phyloP scores from a whole-genome alignment of 2,329 filamentous ascomycete species.

The Arthrobotrys pseudoclavata region DNA sequence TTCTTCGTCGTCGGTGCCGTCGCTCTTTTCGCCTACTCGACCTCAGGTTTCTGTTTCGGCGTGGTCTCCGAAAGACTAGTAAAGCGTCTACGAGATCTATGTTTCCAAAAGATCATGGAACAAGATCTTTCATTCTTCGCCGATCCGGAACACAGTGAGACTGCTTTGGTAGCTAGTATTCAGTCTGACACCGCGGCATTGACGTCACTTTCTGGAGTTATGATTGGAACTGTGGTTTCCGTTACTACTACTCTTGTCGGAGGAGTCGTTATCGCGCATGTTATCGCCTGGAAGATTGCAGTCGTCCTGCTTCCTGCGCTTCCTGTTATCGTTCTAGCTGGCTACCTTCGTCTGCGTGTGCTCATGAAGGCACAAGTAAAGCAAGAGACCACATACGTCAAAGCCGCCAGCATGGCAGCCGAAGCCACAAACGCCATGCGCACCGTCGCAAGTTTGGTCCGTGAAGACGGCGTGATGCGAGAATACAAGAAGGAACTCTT shows the following conservation, averaged over 20 bases:
- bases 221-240: conserved; percentile 70
- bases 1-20: conserved; percentile 72
- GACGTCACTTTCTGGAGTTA: conserved; percentile 69
- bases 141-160: conserved; percentile 67
- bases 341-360: conserved; percentile 69
- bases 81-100: conserved; percentile 67
- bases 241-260: conserved; percentile 69
- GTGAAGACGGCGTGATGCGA: conserved; percentile 70
- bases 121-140: conserved; percentile 67
- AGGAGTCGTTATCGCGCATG: conserved; percentile 69
- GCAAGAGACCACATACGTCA: conserved; percentile 75
- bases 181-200: conserved; percentile 70
- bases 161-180: conserved; percentile 68
- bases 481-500: conserved; percentile 65
- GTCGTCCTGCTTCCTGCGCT: conserved; percentile 70
- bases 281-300: conserved; percentile 70
- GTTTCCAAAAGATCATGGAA: conserved; percentile 64
- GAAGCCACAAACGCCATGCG: conserved; percentile 77
- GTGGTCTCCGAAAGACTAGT: conserved; percentile 69
- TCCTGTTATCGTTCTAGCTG: conserved; percentile 68
- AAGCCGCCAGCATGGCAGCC: conserved; percentile 75
- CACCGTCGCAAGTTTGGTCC: conserved; percentile 73
- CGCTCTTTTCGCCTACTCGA: conserved; percentile 68
- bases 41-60: conserved; percentile 69
- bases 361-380: conserved; percentile 74